Conservation (phyloP, 2,329 filamentous ascomycete species). For the Fusarium sp. region DNA sequence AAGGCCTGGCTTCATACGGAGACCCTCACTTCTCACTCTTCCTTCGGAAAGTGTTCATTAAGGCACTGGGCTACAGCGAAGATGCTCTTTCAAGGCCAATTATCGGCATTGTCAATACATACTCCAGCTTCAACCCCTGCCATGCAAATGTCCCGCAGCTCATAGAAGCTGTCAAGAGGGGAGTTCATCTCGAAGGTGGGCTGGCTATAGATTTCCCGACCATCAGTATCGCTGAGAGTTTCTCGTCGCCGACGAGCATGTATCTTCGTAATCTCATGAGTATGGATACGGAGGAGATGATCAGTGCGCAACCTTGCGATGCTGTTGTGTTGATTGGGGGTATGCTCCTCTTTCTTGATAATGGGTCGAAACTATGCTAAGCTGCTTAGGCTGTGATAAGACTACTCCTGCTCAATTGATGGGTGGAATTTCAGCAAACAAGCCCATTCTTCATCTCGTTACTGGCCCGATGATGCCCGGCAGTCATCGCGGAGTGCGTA, state of each 20-base stretch:
- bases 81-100: conserved; percentile 78
- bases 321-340: conserved; percentile 76
- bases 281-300: conserved; percentile 86
- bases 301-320: conserved; percentile 77
- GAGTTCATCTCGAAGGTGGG: conserved; percentile 75
- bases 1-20: conserved; percentile 76
- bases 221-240: conserved; percentile 78
- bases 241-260: conserved; percentile 80
- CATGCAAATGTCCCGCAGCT: conserved; percentile 80
- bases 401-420: conserved; percentile 81
- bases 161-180: conserved; percentile 77
- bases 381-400: conserved; percentile 74
- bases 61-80: conserved; percentile 79
- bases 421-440: conserved; percentile 81
- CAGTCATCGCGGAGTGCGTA: conserved; percentile 71
- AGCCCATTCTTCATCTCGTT: conserved; percentile 76
- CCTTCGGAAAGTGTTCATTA: conserved; percentile 82
- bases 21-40: conserved; percentile 82
- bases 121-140: conserved; percentile 80
- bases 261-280: conserved; percentile 81
- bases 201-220: conserved; percentile 80
- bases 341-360: conserved; percentile 44
- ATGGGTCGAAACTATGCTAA: neutral
- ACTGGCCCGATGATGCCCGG: conserved; percentile 84
- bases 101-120: conserved; percentile 81